Evolutionary conservation across 2,329 filamentous ascomycete species (phyloP), one percentile per base, ranked within the genome.

Genomic region (Dryadomyces sulphureus): DNA sequence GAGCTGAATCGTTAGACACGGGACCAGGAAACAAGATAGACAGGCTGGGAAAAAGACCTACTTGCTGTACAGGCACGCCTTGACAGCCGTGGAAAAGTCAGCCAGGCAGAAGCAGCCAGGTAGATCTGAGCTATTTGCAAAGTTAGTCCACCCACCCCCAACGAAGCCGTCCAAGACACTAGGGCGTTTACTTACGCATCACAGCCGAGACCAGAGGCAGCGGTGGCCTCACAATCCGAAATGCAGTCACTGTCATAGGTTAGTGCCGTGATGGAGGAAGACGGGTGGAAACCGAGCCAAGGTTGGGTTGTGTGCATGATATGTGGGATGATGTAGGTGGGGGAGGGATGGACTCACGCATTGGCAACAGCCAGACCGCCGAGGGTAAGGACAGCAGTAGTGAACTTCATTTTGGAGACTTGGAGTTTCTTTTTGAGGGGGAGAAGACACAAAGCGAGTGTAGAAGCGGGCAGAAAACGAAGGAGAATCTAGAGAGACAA

Each of bases 1-100:
- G 39, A 30, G 24, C 24, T 22, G 22, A 20, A 20, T 5, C 27
- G 7, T 32, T 32, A 32, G 27, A 9, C 5, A 32, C 11, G 27
- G n/a, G n/a, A 7, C 25, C 7, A 30, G 12, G 12, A 12, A 12
- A 9, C 27, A 32, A 32, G 27, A 32, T 14, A 32, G 4, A 9
- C 27, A 32, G 16, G 27, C 11, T 7, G 27, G 7, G 9, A 32
- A 14, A 30, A 30, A 30, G 25, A 8, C 4, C 19, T 8, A 19
- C 39, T 41, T 42, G 34, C 41, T 17, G 25, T 32, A 42, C 6
- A 42, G 41, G 24, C 41, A 42, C 19, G 41, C 24, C 41, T 42
- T 42, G 5, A 17, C 25, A 3, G 16, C 19, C 5, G 19, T 4
- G 25, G 41, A 11, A 17, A 42, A 42, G 41, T 34, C 25, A 24